Evolutionary conservation across 2,329 filamentous ascomycete species (phyloP), one percentile per base, ranked within the genome.

Genomic region (Ophiostoma sp.): DNA sequence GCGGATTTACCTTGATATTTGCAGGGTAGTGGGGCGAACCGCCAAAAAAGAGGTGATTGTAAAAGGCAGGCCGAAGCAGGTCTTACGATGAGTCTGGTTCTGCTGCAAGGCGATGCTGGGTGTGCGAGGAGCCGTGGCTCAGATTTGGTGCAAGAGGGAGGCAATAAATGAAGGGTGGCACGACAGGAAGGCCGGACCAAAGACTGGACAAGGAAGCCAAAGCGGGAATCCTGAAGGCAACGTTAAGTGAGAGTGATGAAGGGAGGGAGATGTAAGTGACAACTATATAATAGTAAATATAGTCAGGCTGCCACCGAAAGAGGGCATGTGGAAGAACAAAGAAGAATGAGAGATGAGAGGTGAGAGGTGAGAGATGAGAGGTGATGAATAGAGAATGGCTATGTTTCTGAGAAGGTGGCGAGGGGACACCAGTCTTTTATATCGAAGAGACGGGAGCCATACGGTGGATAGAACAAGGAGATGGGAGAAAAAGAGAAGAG

Each of bases 61-160:
- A 62, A 62, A 27, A 33, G 27, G 27, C 62, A 20, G 33, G 54
- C 54, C 48, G 52, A 62, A 33, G 52, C 33, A 44, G 35, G 67
- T 68, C 67, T 68, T 31, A 68, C 52, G 57, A 65, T 62, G 54
- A 65, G 68, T 52, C 60, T 69, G 57, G 54, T 65, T 48, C 17
- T 36, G 36, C 39, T 35, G 68, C 65, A 67, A 20, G 39, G 23
- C 5, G 23, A 13, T 48, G 48, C n/a, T 67, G 65, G 39, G 23
- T 31, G 65, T 69, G 68, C 68, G 57, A 60, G 68, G 64, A 69
- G 54, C 68, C 68, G 68, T 44, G 35, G 62, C 52, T 44, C 31
- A 48, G 67, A 68, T n/a, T 36, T 23, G 54, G 23, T 17, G 52
- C 17, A 44, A 15, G 23, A 33, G 6, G 31, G 33, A 62, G 48